A percentile compares a stretch with the other conserved stretches of the same genome.
Conservation (phyloP, 179 eudicot genomes). For the Spinacia oleracea region DNA sequence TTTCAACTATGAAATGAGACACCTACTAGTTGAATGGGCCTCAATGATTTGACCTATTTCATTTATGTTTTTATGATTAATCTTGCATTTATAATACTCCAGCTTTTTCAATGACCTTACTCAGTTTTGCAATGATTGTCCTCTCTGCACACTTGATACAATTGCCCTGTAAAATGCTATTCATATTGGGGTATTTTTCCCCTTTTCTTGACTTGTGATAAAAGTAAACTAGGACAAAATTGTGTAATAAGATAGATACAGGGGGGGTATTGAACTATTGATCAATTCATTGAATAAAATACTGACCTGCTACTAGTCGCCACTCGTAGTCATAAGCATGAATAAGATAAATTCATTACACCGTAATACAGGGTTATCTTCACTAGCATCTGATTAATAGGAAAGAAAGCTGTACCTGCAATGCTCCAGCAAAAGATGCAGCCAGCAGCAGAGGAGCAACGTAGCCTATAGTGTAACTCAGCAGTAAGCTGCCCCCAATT, state of each 20-base stretch:
- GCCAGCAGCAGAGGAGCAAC: constrained; percentile 97
- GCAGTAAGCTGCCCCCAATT: constrained; percentile 84
- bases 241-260: neutral
- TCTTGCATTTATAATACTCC: no score
- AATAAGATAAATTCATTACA: neutral
- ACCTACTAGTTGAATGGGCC: neutral
- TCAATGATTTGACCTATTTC: neutral
- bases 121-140: neutral
- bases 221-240: neutral
- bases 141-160: neutral
- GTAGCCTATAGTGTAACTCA: constrained; percentile 94
- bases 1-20: neutral
- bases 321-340: neutral
- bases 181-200: neutral
- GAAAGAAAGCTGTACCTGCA: constrained; percentile 60
- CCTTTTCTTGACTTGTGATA: neutral
- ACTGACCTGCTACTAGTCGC: neutral
- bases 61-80: neutral
- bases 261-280: no score
- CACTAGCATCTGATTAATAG: neutral
- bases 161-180: neutral
- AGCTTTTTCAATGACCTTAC: neutral
- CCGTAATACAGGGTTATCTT: neutral
- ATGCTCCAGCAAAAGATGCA: constrained; percentile 98
- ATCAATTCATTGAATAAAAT: neutral